A percentile compares a stretch with the other conserved stretches of the same genome.
Conservation (phyloP, 2,329 filamentous ascomycete species). For the Aspergillus luchuensis region DNA sequence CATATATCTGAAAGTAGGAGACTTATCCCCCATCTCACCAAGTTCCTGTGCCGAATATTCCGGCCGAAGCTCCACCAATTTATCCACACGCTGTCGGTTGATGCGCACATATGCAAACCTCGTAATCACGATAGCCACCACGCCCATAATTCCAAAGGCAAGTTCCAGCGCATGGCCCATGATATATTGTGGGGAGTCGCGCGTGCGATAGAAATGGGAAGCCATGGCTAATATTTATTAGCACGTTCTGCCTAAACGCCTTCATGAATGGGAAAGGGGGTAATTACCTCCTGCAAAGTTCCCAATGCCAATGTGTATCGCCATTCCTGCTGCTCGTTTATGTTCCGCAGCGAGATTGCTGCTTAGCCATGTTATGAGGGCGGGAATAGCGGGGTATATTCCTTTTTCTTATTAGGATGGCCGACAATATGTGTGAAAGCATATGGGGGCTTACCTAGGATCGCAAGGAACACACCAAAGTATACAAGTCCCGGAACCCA, state of each 20-base stretch:
- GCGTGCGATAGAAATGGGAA: slow-evolving; percentile 67
- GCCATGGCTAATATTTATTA: slow-evolving; percentile 58
- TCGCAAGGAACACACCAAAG: slow-evolving; percentile 51
- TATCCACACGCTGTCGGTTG: slow-evolving; percentile 58
- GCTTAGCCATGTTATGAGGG: slow-evolving; percentile 58
- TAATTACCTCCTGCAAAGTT: slow-evolving; percentile 49
- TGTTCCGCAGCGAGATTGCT: slow-evolving; percentile 61
- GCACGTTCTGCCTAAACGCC: not conserved
- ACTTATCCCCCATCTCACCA: slow-evolving; percentile 61
- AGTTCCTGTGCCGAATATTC: slow-evolving; percentile 53
- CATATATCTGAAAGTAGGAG: slow-evolving; percentile 65
- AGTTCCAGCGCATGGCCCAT: slow-evolving; percentile 56
- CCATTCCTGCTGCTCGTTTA: slow-evolving; percentile 63
- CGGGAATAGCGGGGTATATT: slow-evolving; percentile 51
- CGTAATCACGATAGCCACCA: slow-evolving; percentile 48
- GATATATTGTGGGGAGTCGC: slow-evolving; percentile 53
- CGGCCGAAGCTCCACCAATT: slow-evolving; percentile 19
- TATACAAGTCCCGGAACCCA: slow-evolving; percentile 48
- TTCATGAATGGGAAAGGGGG: not conserved
- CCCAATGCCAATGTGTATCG: slow-evolving; percentile 63
- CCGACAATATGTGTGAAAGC: no score
- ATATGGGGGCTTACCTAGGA: slow-evolving; percentile 39
- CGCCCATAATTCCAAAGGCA: slow-evolving; percentile 51
- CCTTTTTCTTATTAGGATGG: slow-evolving; percentile 24
- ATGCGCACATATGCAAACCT: slow-evolving; percentile 57